Base-by-base conservation (phyloP, 148 eudicot species). In the Rhododendron ferrugineum region DNA sequence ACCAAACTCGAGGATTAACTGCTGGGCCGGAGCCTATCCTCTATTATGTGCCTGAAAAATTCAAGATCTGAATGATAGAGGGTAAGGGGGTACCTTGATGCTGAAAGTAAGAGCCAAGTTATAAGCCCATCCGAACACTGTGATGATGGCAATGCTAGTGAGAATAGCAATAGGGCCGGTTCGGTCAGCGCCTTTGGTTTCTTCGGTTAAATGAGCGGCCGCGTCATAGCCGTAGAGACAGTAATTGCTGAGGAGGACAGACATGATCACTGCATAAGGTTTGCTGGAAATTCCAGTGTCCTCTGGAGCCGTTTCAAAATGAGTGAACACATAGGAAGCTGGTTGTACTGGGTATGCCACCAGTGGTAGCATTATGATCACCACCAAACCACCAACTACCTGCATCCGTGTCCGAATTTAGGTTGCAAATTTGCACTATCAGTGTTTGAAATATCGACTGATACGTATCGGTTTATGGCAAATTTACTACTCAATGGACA, bases 141-240 rank as follows among this genome's bases (percentile, higher is more conserved):
- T 85, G 84, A 92, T 93, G 79, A 93, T 92, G 37, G 93, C 95
- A 70, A 93, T 85, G 86, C 91, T 91, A 0, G 93, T 86, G 50
- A 93, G 92, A 76, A 93, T 93, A 0, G 95, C 95, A 30, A 88
- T 90, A 1, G 95, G 95, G 23, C 95, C 95, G 60, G 88, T 92
- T 83, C 91, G 90, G 87, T 93, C 95, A 0, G 95, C 92, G 15
- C 92, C 94, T 87, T 87, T 91, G 23, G 95, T 93, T 83, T 93
- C 95, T 85, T 93, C 95, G 7, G 95, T 92, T 52, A 93, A 89
- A 92, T 93, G 94, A 16, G 94, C 95, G 11, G 95, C 95, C 4
- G 93, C 89, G 68, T 93, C 95, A 11, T 93, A 93, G 78, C 95
- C 95, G 37, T 90, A 93, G 5, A 93, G 80, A 23, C 93, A 92